phyloP scores from a whole-genome alignment of 2,329 filamentous ascomycete species.

The Epichloe elymi region DNA sequence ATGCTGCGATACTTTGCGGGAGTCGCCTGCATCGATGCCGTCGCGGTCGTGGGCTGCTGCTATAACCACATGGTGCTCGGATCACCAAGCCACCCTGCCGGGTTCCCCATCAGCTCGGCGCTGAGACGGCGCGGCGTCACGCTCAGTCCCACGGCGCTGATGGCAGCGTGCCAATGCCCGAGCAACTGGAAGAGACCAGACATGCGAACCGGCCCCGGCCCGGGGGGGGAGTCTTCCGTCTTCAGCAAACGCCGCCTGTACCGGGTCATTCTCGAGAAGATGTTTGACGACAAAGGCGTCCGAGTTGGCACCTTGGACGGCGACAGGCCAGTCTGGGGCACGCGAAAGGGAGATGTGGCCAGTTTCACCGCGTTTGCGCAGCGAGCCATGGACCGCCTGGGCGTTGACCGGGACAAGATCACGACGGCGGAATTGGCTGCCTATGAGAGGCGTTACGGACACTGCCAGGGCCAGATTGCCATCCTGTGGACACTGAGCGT shows the following conservation, averaged over 20 bases:
- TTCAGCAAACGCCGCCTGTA: constrained; percentile 16
- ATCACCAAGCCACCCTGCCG: constrained; percentile 23
- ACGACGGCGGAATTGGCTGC: constrained; percentile 9
- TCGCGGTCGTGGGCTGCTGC: constrained; percentile 20
- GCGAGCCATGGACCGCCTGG: constrained; percentile 14
- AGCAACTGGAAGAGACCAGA: constrained; percentile 19
- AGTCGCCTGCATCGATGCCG: constrained; percentile 9
- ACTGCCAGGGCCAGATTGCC: constrained; percentile 14
- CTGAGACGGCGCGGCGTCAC: constrained; percentile 11
- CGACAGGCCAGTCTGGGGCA: constrained; percentile 16
- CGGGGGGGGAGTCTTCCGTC: constrained; percentile 6
- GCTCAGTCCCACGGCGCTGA: constrained; percentile 18
- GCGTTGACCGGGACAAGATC: constrained; percentile 8
- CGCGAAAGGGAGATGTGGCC: constrained; percentile 15
- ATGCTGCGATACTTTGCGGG: constrained; percentile 18
- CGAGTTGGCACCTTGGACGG: background rate
- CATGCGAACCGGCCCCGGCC: background rate
- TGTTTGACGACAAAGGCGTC: constrained; percentile 14
- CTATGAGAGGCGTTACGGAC: constrained; percentile 14
- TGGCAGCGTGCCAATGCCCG: constrained; percentile 20
- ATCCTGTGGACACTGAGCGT: constrained; percentile 21
- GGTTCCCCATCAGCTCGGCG: constrained; percentile 24
- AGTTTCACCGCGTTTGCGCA: constrained; percentile 14
- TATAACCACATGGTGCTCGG: constrained; percentile 20
- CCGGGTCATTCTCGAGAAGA: constrained; percentile 15